Evolutionary conservation across 78 protist genomes (phyloP), one percentile per base, ranked within the genome.

Genomic region (Dictyostelium purpureum): DNA sequence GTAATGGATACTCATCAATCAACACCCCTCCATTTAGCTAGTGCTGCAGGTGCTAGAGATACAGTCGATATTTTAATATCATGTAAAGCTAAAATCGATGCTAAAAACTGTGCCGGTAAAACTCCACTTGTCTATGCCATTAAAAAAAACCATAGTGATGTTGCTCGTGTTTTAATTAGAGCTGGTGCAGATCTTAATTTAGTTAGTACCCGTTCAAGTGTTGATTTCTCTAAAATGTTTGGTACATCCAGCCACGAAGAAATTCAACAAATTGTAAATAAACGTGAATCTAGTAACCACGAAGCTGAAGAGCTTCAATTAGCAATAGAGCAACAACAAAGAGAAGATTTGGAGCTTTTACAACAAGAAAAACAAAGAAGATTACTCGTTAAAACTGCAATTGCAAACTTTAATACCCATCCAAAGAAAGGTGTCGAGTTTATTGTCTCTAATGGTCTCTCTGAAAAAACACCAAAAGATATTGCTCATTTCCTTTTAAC

Each of bases 1-100:
- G 76, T 91, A n/a, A 37, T 92, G 35, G 91, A 92, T 18, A 81
- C 88, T 9, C 87, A 92, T 19, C 79, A 83, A 37, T 57, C 74
- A 31, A 92, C 95, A 52, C 91, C 93, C 4, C 52, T 92, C 21
- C 95, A 92, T 57, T 82, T 79, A 69, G 95, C 95, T 26, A 61
- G 77, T 52, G 92, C 92, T 28, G 92, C 92, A 0, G 92, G 92
- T 59, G 80, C 92, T 45, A 45, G 92, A 26, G 92, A 85, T 31
- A 85, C 92, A 21, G 92, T 85, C 5, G 92, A 85, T 35, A 26
- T 73, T 18, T n/a, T 85, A 10, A 26, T 85, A 7, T 12, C 79
- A 33, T 73, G 16, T 57, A 85, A 85, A 33, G 51, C 92, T 16
- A 75, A 75, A 38, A 66, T 85, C 24, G 92, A 85, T 71, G 47